These are phyloP conservation scores for Neofusicoccum sp. DNA, from an alignment of 2,329 filamentous ascomycete genomes.

Conservation along the genomic window DNA sequence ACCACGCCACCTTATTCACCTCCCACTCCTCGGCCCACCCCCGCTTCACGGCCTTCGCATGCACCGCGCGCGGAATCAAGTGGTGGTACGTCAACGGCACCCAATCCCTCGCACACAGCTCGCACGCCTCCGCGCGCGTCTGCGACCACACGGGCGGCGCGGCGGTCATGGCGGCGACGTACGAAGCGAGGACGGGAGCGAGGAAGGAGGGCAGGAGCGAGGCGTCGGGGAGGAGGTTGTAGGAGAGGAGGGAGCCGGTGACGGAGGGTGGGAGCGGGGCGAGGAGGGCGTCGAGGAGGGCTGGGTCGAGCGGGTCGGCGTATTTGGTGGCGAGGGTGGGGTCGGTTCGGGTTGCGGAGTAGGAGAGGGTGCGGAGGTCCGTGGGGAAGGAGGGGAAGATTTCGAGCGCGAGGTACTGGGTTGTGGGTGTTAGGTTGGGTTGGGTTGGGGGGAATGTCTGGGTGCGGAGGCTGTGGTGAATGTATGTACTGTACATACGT, in stretches of 20 bases:
- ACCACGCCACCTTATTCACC: constrained; percentile 79
- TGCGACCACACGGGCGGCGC: constrained; percentile 63
- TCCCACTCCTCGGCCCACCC: constrained; percentile 76
- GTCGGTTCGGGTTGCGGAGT: constrained; percentile 55
- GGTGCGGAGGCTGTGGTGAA: neutral
- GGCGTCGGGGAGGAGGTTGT: constrained; percentile 56
- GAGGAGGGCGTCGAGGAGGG: constrained; percentile 53
- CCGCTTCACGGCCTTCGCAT: constrained; percentile 71
- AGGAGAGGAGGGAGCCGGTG: constrained; percentile 66
- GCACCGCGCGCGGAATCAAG: constrained; percentile 74
- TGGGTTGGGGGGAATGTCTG: no score
- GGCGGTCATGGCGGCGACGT: constrained; percentile 57
- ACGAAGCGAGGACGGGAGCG: constrained; percentile 61
- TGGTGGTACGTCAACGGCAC: constrained; percentile 81
- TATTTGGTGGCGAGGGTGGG: constrained; percentile 55
- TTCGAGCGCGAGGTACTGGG: constrained; percentile 66
- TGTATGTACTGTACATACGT: constrained; percentile 51
- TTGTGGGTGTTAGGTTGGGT: neutral
- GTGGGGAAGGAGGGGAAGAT: constrained; percentile 65
- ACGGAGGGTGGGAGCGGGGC: constrained; percentile 59
- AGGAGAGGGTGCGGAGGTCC: constrained; percentile 60
- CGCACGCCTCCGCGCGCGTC: constrained; percentile 62
- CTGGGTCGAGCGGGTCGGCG: constrained; percentile 54
- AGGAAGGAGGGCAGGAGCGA: constrained; percentile 55
- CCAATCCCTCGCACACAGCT: constrained; percentile 74